These are phyloP conservation scores for Immersiella caudata DNA, from an alignment of 495 filamentous ascomycete genomes.

Conservation along the genomic window DNA sequence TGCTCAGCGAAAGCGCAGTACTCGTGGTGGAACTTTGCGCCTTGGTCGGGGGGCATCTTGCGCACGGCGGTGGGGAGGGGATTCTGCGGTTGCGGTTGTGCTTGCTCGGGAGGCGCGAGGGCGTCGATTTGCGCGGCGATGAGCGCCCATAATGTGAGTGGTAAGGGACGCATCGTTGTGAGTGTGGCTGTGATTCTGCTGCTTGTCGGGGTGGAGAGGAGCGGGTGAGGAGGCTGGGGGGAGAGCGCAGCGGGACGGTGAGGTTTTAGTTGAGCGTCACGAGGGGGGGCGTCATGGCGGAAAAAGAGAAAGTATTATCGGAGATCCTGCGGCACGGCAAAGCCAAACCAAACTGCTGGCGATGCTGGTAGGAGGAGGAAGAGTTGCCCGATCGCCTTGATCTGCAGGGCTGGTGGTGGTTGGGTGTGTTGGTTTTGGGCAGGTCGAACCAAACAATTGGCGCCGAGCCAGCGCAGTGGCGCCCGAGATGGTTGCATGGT, in stretches of 20 bases:
- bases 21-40: conserved; percentile 79
- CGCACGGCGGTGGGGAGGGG: conserved; percentile 50
- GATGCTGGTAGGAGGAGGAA: neutral
- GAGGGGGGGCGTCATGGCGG: too few relatives aligned
- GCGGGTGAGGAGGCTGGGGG: too few relatives aligned
- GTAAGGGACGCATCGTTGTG: conserved; percentile 47
- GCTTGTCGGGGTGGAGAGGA: neutral
- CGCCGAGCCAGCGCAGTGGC: neutral
- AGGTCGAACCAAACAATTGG: neutral
- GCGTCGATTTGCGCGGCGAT: conserved; percentile 41
- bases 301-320: too few relatives aligned
- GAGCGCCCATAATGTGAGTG: conserved; percentile 54
- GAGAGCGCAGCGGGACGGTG: neutral
- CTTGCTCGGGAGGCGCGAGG: conserved; percentile 21
- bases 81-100: conserved; percentile 25
- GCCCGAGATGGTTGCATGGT: neutral
- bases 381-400: neutral
- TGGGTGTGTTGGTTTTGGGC: conserved; percentile 1
- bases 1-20: conserved; percentile 51
- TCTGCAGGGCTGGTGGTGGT: neutral
- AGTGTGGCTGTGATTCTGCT: neutral
- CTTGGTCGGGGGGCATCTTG: conserved; percentile 82
- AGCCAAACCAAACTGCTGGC: neutral
- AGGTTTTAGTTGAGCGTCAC: neutral
- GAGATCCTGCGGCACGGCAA: neutral